Evolutionary conservation across 768 basidiomycete species (phyloP).

Genomic region (Panus rudis): DNA sequence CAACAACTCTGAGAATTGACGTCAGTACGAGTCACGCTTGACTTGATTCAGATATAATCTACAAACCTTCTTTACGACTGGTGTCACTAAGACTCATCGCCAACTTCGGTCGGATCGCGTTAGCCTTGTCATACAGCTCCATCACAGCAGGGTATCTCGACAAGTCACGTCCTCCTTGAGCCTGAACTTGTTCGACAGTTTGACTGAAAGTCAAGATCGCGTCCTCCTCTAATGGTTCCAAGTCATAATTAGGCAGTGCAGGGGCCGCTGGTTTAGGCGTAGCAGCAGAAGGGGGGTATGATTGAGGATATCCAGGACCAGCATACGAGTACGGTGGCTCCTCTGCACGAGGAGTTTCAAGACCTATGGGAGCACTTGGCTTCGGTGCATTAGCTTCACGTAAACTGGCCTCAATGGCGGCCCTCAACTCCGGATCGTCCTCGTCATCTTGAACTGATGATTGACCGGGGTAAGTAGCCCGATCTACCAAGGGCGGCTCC

Average conservation of each 20-base stretch:
- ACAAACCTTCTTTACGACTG: constrained; percentile 74
- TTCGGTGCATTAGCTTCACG: constrained; percentile 75
- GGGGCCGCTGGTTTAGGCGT: constrained; percentile 38
- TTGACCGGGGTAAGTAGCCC: constrained; percentile 32
- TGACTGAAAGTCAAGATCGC: constrained; percentile 88
- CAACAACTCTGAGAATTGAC: constrained; percentile 55
- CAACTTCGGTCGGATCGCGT: constrained; percentile 70
- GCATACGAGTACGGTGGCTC: constrained; percentile 28
- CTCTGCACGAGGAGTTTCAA: constrained; percentile 46
- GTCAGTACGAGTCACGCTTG: background rate
- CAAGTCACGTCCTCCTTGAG: constrained; percentile 72
- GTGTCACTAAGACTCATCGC: constrained; percentile 81
- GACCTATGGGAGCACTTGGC: constrained; percentile 67
- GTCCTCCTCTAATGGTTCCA: constrained; percentile 76
- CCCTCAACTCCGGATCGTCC: constrained; percentile 85
- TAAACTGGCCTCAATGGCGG: constrained; percentile 93
- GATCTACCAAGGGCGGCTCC: constrained; percentile 62
- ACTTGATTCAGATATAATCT: background rate
- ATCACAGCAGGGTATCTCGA: constrained; percentile 78
- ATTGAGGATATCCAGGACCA: constrained; percentile 36
- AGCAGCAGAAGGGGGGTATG: constrained; percentile 34
- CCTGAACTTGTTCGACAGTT: constrained; percentile 77
- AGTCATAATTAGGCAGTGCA: constrained; percentile 69
- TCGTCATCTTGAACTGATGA: constrained; percentile 48
- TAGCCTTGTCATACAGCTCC: constrained; percentile 81